A percentile compares a stretch with the other conserved stretches of the same genome.
Conservation (phyloP, 805 yeast species). For the Wickerhamomyces queroliae region DNA sequence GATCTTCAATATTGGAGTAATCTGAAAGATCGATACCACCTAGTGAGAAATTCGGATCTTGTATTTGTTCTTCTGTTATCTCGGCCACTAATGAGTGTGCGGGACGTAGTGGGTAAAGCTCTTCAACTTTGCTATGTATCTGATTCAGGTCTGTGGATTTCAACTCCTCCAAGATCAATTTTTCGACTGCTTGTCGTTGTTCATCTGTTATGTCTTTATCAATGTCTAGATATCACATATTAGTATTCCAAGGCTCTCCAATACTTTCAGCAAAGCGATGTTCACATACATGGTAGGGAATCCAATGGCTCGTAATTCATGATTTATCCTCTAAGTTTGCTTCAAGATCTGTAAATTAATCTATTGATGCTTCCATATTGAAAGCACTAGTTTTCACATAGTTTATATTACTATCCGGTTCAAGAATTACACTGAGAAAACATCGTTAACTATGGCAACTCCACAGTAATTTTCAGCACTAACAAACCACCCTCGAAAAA, state of each 20-base stretch:
- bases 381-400: not conserved
- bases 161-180: conserved; percentile 23
- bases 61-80: conserved; percentile 7
- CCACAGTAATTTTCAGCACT: conserved; percentile 9
- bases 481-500: not conserved
- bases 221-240: conserved; percentile 21
- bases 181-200: conserved; percentile 31
- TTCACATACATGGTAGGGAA: conserved; percentile 34
- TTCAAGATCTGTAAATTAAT: too few relatives aligned
- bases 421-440: conserved; percentile 4
- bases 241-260: conserved; percentile 1
- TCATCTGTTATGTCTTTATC: conserved; percentile 31
- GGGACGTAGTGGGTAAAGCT: conserved; percentile 16
- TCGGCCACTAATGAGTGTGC: conserved; percentile 1
- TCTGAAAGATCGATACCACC: conserved; percentile 29
- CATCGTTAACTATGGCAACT: not conserved
- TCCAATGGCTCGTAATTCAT: conserved; percentile 31
- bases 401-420: not conserved
- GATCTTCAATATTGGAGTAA: conserved; percentile 24
- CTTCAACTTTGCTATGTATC: conserved; percentile 15
- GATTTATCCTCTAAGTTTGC: not conserved
- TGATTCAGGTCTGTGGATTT: not conserved
- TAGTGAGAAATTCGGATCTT: conserved; percentile 18
- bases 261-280: not conserved
- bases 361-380: not conserved